phyloP scores from a whole-genome alignment of 1,139 yeast species.

The Debaryomycetaceae sp. region DNA sequence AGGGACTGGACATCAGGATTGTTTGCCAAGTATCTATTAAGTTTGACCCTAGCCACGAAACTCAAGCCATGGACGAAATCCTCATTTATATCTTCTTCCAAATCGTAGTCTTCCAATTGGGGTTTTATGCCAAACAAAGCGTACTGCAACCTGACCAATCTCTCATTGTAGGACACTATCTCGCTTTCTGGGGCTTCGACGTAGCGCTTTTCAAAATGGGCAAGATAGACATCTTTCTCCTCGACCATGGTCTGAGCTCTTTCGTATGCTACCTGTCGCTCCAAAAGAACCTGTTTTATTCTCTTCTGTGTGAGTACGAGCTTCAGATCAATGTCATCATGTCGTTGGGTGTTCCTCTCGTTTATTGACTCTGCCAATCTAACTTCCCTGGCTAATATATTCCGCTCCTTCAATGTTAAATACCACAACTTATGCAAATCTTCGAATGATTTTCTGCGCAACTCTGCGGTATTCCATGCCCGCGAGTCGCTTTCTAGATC shows the following conservation, averaged over 20 bases:
- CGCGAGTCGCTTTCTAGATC: constrained; percentile 63
- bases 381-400: constrained; percentile 72
- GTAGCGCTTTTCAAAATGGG: constrained; percentile 57
- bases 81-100: constrained; percentile 49
- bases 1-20: constrained; percentile 16
- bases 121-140: constrained; percentile 77
- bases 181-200: constrained; percentile 55
- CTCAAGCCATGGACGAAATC: constrained; percentile 64
- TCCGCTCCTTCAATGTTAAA: constrained; percentile 77
- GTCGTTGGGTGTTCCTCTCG: constrained; percentile 21
- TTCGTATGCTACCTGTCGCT: constrained; percentile 72
- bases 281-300: constrained; percentile 83
- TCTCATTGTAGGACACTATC: constrained; percentile 59
- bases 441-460: constrained; percentile 86
- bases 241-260: constrained; percentile 52
- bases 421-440: constrained; percentile 94
- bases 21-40: constrained; percentile 27
- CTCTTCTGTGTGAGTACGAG: constrained; percentile 44
- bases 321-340: constrained; percentile 32
- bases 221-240: constrained; percentile 46
- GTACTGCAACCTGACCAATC: constrained; percentile 71
- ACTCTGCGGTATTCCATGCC: constrained; percentile 84
- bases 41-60: constrained; percentile 64
- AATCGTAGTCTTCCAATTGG: constrained; percentile 38
- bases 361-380: constrained; percentile 38